These are phyloP conservation scores for Trypanosoma cruzi DNA, from an alignment of 208 protist genomes.

Conservation along the genomic window DNA sequence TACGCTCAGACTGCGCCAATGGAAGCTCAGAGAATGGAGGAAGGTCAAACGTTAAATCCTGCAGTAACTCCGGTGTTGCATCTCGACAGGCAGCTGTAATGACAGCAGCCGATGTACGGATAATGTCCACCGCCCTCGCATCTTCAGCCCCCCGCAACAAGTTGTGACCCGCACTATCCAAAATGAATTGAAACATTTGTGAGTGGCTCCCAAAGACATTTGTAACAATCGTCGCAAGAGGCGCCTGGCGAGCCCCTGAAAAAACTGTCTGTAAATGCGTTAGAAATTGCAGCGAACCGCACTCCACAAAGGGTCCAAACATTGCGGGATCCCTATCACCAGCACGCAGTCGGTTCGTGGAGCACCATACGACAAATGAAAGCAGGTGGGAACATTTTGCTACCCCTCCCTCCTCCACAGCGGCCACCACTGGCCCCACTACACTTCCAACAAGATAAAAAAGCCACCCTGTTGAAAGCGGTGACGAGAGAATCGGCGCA, in stretches of 20 bases:
- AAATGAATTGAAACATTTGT: slow-evolving; percentile 86
- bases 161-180: slow-evolving; percentile 82
- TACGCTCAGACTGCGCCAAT: slow-evolving; percentile 58
- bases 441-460: slow-evolving; percentile 74
- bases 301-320: slow-evolving; percentile 66
- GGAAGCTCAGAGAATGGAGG: slow-evolving; percentile 80
- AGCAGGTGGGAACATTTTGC: slow-evolving; percentile 61
- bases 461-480: slow-evolving; percentile 73
- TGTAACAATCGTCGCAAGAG: slow-evolving; percentile 50
- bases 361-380: slow-evolving; percentile 69
- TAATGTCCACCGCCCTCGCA: slow-evolving; percentile 66
- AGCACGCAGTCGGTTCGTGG: slow-evolving; percentile 40
- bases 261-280: slow-evolving; percentile 64
- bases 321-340: slow-evolving; percentile 16
- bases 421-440: slow-evolving; percentile 48
- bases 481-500: slow-evolving; percentile 49
- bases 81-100: slow-evolving; percentile 77
- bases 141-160: slow-evolving; percentile 57
- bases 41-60: slow-evolving; percentile 65
- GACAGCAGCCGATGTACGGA: slow-evolving; percentile 69
- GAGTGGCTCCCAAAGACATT: slow-evolving; percentile 67
- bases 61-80: slow-evolving; percentile 46
- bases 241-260: slow-evolving; percentile 43
- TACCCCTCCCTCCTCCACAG: slow-evolving; percentile 45
- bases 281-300: slow-evolving; percentile 70